Base-by-base conservation (phyloP, 2,329 filamentous ascomycete species). In the Calonectria hawksworthii region DNA sequence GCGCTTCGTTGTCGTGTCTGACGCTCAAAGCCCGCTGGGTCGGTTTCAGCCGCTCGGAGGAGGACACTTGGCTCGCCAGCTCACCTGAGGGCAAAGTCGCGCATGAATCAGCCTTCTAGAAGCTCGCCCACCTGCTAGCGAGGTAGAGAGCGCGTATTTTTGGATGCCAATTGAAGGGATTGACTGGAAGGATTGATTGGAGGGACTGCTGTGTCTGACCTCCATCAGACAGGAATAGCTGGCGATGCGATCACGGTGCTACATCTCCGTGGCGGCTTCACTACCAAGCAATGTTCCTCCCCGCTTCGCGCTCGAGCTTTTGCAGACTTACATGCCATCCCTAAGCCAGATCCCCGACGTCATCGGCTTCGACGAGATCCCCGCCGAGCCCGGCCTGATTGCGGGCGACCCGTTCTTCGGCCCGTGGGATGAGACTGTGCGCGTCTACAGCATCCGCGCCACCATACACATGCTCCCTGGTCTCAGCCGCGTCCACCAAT, bases 251-350 rank as follows among this genome's bases (percentile, higher is more conserved):
- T n/a, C 52, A 28, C 67, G 23, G 51, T 41, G 23, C 38, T 28
- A 69, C 51, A 69, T 50, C 30, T 18, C 34, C 2, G 67, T 69
- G 36, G 38, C 44, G 52, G 67, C 52, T 18, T 36, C 67, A 21
- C 34, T 69, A 21, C 67, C 67, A 26, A 61, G 36, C 34, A 61
- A 59, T 18, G 67, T 69, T 36, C 67, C 67, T 47, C 67, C 67
- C 21, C 52, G 51, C 21, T 69, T 59, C 28, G 67, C 51, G 14
- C 14, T 69, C 13, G 67, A 61, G 36, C 51, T 61, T 5, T 4
- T 69, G 21, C 67, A 69, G 34, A 47, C 51, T 52, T 69, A 44
- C 38, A 69, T 50, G 13, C 52, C 52, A 18, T 18, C 23, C 3
- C 23, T 69, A 36, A 61, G 38, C n/a, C 67, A 23, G 51, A 69